Evolutionary conservation across 2,329 filamentous ascomycete genomes (phyloP), one percentile per base, ranked within the genome.

Genomic region (Botrytis aclada): DNA sequence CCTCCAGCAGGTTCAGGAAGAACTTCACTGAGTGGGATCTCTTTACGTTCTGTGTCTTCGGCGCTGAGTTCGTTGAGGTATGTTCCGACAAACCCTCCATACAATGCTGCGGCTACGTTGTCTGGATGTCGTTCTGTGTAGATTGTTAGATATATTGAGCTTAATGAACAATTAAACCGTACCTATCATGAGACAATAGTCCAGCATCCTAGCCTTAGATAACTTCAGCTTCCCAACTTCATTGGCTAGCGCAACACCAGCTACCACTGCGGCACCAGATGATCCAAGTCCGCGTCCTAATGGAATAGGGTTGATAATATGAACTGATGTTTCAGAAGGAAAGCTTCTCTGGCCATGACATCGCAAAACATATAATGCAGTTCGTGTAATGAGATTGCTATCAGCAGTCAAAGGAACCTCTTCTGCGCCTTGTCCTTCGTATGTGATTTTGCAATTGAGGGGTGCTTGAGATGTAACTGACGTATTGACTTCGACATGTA

Each of bases 171-270:
- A 9, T 1, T 1, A 70, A 29, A 54, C 43, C 84, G 77, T 82
- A 92, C 91, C 93, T 83, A 98, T 97, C 96, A 99, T 99, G 77
- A 99, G 86, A 81, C 94, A 97, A 82, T 94, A 99, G 83, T 99
- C 96, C 79, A 99, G 91, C 81, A 99, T 88, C 56, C 96, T 88
- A 76, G 93, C 92, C 79, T 93, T 91, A 73, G 89, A 89, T 75
- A 99, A 85, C 58, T 91, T 86, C 74, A 99, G 86, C 45, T 91
- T 88, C 54, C 95, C 95, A 64, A 96, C 92, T 82, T 97, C 92
- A 84, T 96, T 97, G 58, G 92, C 96, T 63, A 99, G 86, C 82
- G 94, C 89, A n/a, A 98, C 95, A 76, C 96, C 96, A 0, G 94
- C 96, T 10, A 98, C 96, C 29, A 98, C 95, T 14, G 96, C 96